These are phyloP conservation scores for Colletotrichum cuscutae DNA, from an alignment of 2,329 filamentous ascomycete species.

Conservation along the genomic window DNA sequence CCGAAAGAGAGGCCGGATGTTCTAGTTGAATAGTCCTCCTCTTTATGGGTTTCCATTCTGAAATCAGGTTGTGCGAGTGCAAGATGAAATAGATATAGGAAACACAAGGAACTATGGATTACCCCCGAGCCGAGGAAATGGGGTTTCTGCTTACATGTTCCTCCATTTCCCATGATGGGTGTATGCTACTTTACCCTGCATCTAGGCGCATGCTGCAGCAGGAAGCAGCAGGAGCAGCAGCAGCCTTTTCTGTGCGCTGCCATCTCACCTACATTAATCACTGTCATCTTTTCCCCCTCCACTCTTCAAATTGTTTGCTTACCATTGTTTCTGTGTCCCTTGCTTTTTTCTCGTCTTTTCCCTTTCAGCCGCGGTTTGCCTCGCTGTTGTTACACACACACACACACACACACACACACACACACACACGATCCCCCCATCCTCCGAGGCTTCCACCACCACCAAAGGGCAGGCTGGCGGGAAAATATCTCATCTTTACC, in stretches of 20 bases:
- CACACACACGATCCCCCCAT: too few relatives aligned
- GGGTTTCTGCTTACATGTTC: conserved; percentile 1
- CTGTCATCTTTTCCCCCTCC: neutral
- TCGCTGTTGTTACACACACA: neutral
- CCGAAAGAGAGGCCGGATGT: neutral
- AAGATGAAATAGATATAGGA: neutral
- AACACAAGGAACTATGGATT: neutral
- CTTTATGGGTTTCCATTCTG: neutral
- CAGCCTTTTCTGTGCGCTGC: neutral
- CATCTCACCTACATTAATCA: neutral
- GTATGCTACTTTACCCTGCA: neutral
- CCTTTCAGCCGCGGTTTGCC: conserved; percentile 7
- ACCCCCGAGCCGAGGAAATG: neutral
- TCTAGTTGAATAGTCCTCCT: neutral
- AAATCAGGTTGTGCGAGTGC: neutral
- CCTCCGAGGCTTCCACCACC: neutral
- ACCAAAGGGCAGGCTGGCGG: too few relatives aligned
- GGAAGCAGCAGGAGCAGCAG: neutral
- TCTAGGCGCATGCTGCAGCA: conserved; percentile 12
- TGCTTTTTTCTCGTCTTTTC: neutral
- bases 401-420: too few relatives aligned
- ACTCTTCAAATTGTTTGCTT: neutral
- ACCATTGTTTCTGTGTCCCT: neutral
- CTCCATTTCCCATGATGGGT: neutral
- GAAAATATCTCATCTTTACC: neutral